Conservation (phyloP, 2,329 filamentous ascomycete species). For the Curvularia eragrostidis region DNA sequence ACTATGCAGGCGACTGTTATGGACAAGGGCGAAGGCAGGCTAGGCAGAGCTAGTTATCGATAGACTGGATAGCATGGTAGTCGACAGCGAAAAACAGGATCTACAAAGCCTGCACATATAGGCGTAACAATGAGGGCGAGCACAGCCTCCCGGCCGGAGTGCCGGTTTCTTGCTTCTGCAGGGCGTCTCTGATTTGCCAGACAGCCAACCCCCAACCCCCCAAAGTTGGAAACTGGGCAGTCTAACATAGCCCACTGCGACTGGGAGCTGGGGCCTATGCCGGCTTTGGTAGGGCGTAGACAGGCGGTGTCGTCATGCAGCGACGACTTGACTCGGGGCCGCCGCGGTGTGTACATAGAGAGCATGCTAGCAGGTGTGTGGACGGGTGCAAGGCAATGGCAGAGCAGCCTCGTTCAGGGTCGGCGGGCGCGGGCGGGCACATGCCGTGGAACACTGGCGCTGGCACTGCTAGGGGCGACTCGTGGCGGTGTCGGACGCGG, state of each 20-base stretch:
- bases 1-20: neutral
- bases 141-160: conserved; percentile 10
- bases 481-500: neutral
- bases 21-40: neutral
- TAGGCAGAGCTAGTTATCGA: neutral
- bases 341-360: neutral
- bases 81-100: conserved; percentile 1
- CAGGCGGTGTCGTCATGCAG: conserved; percentile 29
- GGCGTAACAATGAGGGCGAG: conserved; percentile 18
- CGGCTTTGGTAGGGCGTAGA: conserved; percentile 12
- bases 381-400: neutral
- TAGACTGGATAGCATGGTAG: neutral
- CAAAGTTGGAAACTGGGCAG: conserved; percentile 30
- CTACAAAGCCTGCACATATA: conserved; percentile 14
- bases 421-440: neutral
- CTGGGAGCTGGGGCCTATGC: conserved; percentile 19
- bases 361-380: neutral
- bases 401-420: neutral
- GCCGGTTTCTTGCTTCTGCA: conserved; percentile 21
- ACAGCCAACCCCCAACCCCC: conserved; percentile 1
- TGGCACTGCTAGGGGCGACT: neutral
- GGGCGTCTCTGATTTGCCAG: conserved; percentile 18
- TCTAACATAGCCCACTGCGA: conserved; percentile 29
- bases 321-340: conserved; percentile 7
- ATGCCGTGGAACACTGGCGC: neutral